Percentiles rank a stretch among this genome's conserved stretches.
Evolutionary conservation across 2,329 filamentous ascomycete genomes (phyloP).

Genomic region (Ophiostoma australiae): DNA sequence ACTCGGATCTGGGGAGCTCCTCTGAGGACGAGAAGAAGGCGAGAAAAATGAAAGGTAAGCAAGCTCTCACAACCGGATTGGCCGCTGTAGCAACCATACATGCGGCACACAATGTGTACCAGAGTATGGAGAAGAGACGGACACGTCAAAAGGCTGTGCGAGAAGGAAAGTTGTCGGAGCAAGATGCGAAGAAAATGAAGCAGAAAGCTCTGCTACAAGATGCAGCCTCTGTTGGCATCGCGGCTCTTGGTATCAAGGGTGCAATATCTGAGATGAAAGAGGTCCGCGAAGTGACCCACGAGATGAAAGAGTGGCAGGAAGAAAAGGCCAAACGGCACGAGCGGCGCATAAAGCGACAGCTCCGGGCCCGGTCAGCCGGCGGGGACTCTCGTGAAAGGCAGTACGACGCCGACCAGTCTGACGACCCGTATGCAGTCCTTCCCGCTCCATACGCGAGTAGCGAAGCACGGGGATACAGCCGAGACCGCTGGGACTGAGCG

Average conservation of each 20-base stretch:
- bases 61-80: slow-evolving; percentile 52
- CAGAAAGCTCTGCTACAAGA: slow-evolving; percentile 54
- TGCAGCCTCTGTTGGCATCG: slow-evolving; percentile 55
- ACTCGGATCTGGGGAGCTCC: slow-evolving; percentile 54
- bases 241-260: slow-evolving; percentile 54
- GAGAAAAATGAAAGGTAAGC: slow-evolving; percentile 59
- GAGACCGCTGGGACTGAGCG: not conserved
- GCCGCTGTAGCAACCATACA: slow-evolving; percentile 57
- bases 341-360: slow-evolving; percentile 40
- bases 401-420: not conserved
- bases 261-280: slow-evolving; percentile 54
- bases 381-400: slow-evolving; percentile 34
- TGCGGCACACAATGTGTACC: slow-evolving; percentile 54
- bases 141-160: slow-evolving; percentile 50
- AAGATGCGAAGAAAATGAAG: slow-evolving; percentile 54
- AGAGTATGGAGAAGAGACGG: slow-evolving; percentile 54
- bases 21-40: slow-evolving; percentile 51
- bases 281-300: slow-evolving; percentile 46
- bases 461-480: not conserved
- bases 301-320: slow-evolving; percentile 46
- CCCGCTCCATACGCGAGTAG: not conserved
- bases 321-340: slow-evolving; percentile 49
- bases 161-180: slow-evolving; percentile 48
- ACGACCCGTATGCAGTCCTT: not conserved
- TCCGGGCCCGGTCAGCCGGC: slow-evolving; percentile 20